Evolutionary conservation across 306 rosid genomes (phyloP), one percentile per base, ranked within the genome.

Genomic region (Albizia julibrissin): DNA sequence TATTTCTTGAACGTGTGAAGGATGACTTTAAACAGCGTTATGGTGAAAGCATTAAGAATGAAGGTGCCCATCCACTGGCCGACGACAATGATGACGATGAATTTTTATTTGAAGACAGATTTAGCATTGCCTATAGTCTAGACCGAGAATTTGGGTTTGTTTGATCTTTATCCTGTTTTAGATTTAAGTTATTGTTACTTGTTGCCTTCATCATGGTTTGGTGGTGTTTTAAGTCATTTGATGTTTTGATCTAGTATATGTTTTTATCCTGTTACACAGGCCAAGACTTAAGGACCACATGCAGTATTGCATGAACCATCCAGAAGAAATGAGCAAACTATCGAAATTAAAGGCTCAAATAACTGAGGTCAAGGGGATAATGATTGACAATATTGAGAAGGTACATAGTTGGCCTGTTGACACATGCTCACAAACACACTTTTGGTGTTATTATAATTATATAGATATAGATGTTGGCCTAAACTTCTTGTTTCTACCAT

Each of bases 301-400:
- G 99, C 93, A 90, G 75, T 95, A 95, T 76, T 95, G 99, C 82
- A 75, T 91, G 87, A 92, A 77, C 80, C 98, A 95, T 80, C 99
- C 99, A 0, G 99, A 95, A 84, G 99, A 95, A 89, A 93, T 95
- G 54, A 93, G 92, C 82, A 93, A 95, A 89, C 97, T 95, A 42
- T 90, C 97, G 69, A 95, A 92, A 77, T 87, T 95, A 91, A 95
- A 95, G 92, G 97, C 99, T 83, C 99, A 95, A 81, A 93, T 95
- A 79, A 88, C 97, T 44, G 99, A 95, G 89, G 97, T 95, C 88
- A 95, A 95, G 86, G 97, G 98, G 34, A 81, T 93, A 66, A 93
- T 95, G 99, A 93, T 93, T 91, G 98, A 95, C 83, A 95, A 93
- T 58, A 93, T 95, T n/a, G 99, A 93, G 89, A 93, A 92, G 99